phyloP scores from a whole-genome alignment of 768 basidiomycete genomes.

The Mycena polygramma region DNA sequence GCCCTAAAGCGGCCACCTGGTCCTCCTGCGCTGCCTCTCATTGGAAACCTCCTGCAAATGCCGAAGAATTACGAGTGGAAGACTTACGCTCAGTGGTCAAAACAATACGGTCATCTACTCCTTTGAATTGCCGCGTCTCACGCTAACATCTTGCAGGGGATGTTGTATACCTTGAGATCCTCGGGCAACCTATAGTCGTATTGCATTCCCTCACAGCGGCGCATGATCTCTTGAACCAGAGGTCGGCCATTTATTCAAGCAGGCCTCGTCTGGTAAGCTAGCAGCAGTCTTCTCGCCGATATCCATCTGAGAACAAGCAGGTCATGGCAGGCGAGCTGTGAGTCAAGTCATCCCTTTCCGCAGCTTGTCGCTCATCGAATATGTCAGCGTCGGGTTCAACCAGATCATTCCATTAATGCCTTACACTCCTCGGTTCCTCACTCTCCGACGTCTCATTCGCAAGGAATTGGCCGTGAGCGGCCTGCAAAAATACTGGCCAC shows the following conservation, averaged over 20 bases:
- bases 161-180: slow-evolving; percentile 11
- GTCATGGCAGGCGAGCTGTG: slow-evolving; percentile 27
- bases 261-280: slow-evolving; percentile 12
- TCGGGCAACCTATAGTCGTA: slow-evolving; percentile 20
- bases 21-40: slow-evolving; percentile 36
- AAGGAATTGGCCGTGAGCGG: slow-evolving; percentile 8
- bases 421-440: slow-evolving; percentile 11
- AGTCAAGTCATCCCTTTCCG: not conserved
- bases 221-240: slow-evolving; percentile 9
- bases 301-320: not conserved
- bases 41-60: slow-evolving; percentile 43
- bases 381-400: slow-evolving; percentile 3
- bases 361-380: not conserved
- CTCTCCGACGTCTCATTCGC: slow-evolving; percentile 22
- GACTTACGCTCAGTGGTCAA: slow-evolving; percentile 42
- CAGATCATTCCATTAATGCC: slow-evolving; percentile 3
- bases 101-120: slow-evolving; percentile 37
- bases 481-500: slow-evolving; percentile 24
- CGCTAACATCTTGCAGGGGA: slow-evolving; percentile 10
- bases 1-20: slow-evolving; percentile 36
- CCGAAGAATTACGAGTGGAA: slow-evolving; percentile 41
- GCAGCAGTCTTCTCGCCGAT: not conserved
- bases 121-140: not conserved
- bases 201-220: slow-evolving; percentile 7
- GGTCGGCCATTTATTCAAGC: slow-evolving; percentile 19